Evolutionary conservation across 148 eudicot genomes (phyloP).

Genomic region (Spergularia bocconei): DNA sequence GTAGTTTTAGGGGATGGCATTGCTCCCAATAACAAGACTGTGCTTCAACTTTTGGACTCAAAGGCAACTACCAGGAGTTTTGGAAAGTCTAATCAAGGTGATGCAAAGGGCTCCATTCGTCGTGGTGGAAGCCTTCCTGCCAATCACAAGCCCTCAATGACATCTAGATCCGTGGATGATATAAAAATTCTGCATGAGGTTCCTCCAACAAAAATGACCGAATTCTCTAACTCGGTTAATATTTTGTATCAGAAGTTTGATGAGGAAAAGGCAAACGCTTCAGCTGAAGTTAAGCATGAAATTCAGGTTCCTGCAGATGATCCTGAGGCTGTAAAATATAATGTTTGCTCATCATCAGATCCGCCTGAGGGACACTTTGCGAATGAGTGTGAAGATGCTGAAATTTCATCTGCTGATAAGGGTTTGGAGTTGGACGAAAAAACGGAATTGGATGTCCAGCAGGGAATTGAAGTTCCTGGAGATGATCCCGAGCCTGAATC

Average conservation of each 20-base stretch:
- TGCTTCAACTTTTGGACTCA: constrained; percentile 35
- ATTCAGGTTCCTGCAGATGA: constrained; percentile 32
- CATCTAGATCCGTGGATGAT: constrained; percentile 48
- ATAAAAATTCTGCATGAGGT: constrained; percentile 86
- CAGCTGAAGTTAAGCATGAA: constrained; percentile 41
- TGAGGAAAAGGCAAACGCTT: constrained; percentile 44
- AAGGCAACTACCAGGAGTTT: constrained; percentile 28
- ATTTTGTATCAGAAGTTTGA: constrained; percentile 63
- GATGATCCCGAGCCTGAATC: constrained; percentile 23
- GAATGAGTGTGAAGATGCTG: constrained; percentile 39
- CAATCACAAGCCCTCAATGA: constrained; percentile 31
- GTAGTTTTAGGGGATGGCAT: constrained; percentile 41
- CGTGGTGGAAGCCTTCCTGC: constrained; percentile 61
- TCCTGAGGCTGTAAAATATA: constrained; percentile 29
- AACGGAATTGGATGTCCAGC: constrained; percentile 17
- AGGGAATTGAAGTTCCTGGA: background rate
- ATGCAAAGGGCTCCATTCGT: constrained; percentile 29
- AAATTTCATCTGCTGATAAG: constrained; percentile 40
- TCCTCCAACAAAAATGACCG: constrained; percentile 47
- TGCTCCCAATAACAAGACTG: constrained; percentile 41
- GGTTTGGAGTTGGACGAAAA: constrained; percentile 35
- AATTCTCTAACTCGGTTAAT: constrained; percentile 52
- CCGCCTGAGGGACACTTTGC: constrained; percentile 29
- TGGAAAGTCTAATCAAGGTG: constrained; percentile 31
- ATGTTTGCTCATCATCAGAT: constrained; percentile 24